Percentiles rank a stretch among this genome's conserved stretches.
These are phyloP conservation scores for Centaurea solstitialis DNA, from an alignment of 129 eudicot genomes.

Conservation along the genomic window DNA sequence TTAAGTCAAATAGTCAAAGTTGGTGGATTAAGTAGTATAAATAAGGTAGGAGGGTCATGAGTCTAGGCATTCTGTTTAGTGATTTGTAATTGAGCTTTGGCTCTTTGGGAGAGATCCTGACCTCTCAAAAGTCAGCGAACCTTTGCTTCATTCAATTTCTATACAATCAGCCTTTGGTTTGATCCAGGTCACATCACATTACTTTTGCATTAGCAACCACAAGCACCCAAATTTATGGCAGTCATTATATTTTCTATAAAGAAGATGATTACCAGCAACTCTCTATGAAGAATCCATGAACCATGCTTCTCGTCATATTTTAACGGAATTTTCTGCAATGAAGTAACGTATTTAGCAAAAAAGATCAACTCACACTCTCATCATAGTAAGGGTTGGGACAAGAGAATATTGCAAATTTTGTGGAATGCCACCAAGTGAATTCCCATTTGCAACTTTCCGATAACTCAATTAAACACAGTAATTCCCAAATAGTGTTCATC, in stretches of 20 bases:
- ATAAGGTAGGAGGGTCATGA: no score
- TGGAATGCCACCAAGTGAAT: neutral
- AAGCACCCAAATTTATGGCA: neutral
- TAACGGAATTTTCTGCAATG: constrained; percentile 71
- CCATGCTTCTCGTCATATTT: constrained; percentile 55
- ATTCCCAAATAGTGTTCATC: neutral
- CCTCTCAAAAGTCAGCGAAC: no score
- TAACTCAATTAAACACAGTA: neutral
- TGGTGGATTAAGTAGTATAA: no score
- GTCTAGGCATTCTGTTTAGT: no score
- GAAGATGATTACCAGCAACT: constrained; percentile 62
- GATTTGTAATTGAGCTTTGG: no score
- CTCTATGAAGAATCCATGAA: constrained; percentile 75
- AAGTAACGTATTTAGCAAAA: neutral
- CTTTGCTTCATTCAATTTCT: no score
- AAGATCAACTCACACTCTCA: neutral
- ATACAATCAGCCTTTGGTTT: no score
- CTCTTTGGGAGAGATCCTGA: no score
- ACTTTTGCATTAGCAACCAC: neutral
- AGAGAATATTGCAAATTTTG: neutral
- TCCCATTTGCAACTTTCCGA: neutral
- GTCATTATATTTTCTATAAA: constrained; percentile 2
- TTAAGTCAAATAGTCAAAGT: no score
- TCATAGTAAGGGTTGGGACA: neutral
- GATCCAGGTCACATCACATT: no score